A percentile compares a stretch with the other conserved stretches of the same genome.
Evolutionary conservation across 306 rosid species (phyloP).

Genomic region (Amphicarpaea edgeworthii): DNA sequence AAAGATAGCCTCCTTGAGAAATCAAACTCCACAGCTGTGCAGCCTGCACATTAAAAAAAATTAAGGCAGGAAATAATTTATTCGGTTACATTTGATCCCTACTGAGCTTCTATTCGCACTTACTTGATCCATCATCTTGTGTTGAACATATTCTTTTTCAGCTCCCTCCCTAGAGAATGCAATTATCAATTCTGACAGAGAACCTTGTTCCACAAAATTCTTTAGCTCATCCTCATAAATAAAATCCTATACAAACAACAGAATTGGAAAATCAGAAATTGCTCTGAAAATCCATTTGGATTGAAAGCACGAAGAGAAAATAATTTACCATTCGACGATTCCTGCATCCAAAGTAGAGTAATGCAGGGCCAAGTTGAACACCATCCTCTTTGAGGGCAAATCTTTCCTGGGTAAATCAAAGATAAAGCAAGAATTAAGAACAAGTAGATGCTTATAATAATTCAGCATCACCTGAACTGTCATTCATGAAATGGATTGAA

Average conservation of each 20-base stretch:
- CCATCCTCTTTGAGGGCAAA: constrained; percentile 77
- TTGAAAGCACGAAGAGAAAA: constrained; percentile 18
- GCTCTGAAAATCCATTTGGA: constrained; percentile 15
- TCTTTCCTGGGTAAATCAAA: constrained; percentile 76
- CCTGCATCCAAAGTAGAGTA: constrained; percentile 95
- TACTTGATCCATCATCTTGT: constrained; percentile 80
- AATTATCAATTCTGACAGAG: constrained; percentile 74
- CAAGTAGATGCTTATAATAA: constrained; percentile 27
- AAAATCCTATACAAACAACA: constrained; percentile 70
- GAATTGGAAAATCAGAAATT: constrained; percentile 41
- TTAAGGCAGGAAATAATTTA: constrained; percentile 40
- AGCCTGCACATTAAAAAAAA: constrained; percentile 61
- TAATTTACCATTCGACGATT: constrained; percentile 82
- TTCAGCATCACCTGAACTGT: not conserved
- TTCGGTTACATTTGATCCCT: constrained; percentile 15
- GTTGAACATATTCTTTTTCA: constrained; percentile 87
- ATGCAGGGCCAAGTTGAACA: constrained; percentile 78
- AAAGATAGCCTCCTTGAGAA: constrained; percentile 82
- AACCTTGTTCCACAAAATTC: constrained; percentile 72
- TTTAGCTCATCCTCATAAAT: constrained; percentile 92
- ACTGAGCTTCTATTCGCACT: constrained; percentile 39
- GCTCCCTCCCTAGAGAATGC: constrained; percentile 93
- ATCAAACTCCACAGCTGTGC: constrained; percentile 70
- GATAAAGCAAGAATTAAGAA: constrained; percentile 34
- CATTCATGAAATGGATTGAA: constrained; percentile 20